These are phyloP conservation scores for Trichoderma arundinaceum DNA, from an alignment of 2,329 filamentous ascomycete species.

Conservation along the genomic window DNA sequence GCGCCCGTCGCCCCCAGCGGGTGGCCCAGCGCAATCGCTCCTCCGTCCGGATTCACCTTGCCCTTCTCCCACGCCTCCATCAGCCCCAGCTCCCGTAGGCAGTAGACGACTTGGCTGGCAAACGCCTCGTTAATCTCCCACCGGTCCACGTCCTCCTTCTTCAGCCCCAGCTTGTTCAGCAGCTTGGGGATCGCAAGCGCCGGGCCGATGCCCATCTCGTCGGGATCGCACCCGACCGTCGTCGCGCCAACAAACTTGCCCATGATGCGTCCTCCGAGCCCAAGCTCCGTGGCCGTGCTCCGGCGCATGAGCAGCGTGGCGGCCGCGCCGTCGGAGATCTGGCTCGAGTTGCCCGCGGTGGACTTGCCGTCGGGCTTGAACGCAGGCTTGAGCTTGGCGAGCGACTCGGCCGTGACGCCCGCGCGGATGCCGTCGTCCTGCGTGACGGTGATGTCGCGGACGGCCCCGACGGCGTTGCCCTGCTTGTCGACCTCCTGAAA, in stretches of 20 bases:
- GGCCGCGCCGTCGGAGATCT: constrained; percentile 87
- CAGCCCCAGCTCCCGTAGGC: constrained; percentile 71
- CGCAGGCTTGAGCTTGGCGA: constrained; percentile 82
- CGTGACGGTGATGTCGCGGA: constrained; percentile 68
- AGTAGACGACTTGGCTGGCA: constrained; percentile 71
- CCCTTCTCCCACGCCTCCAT: constrained; percentile 65
- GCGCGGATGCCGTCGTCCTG: constrained; percentile 84
- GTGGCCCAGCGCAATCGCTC: constrained; percentile 92
- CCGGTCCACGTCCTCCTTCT: constrained; percentile 72
- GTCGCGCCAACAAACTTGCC: constrained; percentile 81
- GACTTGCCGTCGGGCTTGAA: constrained; percentile 76
- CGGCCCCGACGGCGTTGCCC: constrained; percentile 61
- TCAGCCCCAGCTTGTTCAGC: constrained; percentile 70
- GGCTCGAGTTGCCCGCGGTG: constrained; percentile 85
- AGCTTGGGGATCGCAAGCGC: constrained; percentile 85
- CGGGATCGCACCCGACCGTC: constrained; percentile 78
- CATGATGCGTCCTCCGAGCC: constrained; percentile 71
- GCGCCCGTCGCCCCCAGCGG: constrained; percentile 88
- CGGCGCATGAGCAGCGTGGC: constrained; percentile 84
- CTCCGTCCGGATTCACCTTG: constrained; percentile 88
- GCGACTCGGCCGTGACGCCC: constrained; percentile 68
- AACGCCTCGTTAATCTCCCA: constrained; percentile 96
- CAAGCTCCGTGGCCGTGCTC: constrained; percentile 76
- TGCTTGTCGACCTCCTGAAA: constrained; percentile 68
- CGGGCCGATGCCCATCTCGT: constrained; percentile 94